A percentile compares a stretch with the other conserved stretches of the same genome.
Evolutionary conservation across 2,329 filamentous ascomycete genomes (phyloP).

Genomic region (Thielaviopsis populi): DNA sequence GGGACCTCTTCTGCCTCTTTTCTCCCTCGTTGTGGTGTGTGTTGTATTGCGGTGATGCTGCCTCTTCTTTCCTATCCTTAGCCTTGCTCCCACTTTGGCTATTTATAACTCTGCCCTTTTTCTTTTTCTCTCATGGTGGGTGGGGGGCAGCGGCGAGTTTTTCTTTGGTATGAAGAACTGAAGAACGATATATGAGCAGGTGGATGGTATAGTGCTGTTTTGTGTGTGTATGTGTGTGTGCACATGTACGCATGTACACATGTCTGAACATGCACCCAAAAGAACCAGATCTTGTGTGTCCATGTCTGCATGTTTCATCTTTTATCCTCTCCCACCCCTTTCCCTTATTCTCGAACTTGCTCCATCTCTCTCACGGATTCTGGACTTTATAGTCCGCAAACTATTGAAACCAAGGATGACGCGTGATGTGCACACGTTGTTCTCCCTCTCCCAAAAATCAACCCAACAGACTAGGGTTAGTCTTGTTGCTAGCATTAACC

Average conservation of each 20-base stretch:
- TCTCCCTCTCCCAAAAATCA: neutral
- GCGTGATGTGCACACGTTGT: neutral
- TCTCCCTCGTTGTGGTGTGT: neutral
- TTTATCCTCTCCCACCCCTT: neutral
- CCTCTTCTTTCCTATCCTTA: neutral
- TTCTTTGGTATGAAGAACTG: neutral
- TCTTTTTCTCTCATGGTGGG: neutral
- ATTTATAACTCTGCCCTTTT: neutral
- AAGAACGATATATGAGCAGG: neutral
- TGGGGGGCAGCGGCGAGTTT: neutral
- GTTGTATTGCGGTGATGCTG: no score
- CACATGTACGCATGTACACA: neutral
- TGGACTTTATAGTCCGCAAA: neutral
- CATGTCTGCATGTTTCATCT: neutral
- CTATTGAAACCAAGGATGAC: conserved; percentile 1
- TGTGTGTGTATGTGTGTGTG: neutral
- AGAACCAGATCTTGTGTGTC: neutral
- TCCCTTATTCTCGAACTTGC: neutral
- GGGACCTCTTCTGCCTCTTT: neutral
- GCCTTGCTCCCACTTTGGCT: no score
- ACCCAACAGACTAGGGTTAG: neutral
- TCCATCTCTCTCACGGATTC: neutral
- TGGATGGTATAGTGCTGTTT: neutral
- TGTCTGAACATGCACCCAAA: neutral
- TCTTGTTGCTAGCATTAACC: no score